Base-by-base conservation (phyloP, 2,329 filamentous ascomycete genomes). In the Neurospora crassa region DNA sequence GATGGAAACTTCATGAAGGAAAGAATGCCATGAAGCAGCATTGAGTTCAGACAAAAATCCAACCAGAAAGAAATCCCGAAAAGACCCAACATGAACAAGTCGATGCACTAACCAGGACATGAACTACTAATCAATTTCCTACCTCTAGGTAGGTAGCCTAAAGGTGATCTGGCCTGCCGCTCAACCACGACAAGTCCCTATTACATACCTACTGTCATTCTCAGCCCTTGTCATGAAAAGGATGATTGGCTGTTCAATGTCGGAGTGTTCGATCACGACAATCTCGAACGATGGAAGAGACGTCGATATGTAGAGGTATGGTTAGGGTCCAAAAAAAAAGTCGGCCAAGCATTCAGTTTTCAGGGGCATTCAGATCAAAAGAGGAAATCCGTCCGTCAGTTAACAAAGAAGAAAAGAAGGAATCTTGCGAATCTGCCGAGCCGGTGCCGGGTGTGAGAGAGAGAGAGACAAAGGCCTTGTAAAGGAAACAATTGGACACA, bases 151-250 rank as follows among this genome's bases (percentile, higher is more conserved):
- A 40, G 7, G 7, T 40, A 40, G 41, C 5, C 40, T 18, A 42
- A 14, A 42, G 41, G 16, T 6, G 7, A 7, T 42, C 16, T 3
- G 6, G 6, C 16, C 2, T 42, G 41, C 0, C 16, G 16, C 41
- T 43, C 3, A 18, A 16, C 41, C 6, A 43, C 2, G 7, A 8
- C 18, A 8, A 43, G 18, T 18, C 16, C 41, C 41, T 16, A 43
- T 8, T 18, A 8, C 41, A 43, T 43, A 18, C 24, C 24, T 29
- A 29, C 41, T 43, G 2, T 1, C 2, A 6, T 18, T 0, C 6
- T 18, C 7, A 18, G 0, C 7, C 6, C 7, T 10, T 24, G 20
- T 0, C 45, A 7, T 1, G 0, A 24, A 47, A 3, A 24, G n/a
- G 10, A 2, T 47, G 3, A n/a, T 47, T 6, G n/a, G n/a, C 11